phyloP scores from a whole-genome alignment of 106 monocot species.

The Allium fistulosum region DNA sequence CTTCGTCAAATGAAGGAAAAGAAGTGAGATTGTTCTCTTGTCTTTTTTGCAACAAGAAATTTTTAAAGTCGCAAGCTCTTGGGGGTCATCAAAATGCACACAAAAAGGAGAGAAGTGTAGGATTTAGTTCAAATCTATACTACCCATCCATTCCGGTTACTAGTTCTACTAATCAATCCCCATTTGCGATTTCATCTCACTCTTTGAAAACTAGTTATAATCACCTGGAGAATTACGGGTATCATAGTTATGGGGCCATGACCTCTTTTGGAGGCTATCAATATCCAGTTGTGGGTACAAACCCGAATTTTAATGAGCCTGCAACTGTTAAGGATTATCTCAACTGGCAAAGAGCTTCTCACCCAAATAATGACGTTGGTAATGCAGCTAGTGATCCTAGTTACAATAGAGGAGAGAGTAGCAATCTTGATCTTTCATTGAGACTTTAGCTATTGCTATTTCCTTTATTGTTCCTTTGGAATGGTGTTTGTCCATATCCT shows the following conservation, averaged over 20 bases:
- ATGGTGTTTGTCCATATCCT: background rate
- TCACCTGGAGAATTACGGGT: background rate
- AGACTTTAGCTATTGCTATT: background rate
- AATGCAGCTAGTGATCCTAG: background rate
- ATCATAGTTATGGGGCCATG: background rate
- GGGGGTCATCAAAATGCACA: constrained; percentile 88
- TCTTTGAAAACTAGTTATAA: background rate
- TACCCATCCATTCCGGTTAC: background rate
- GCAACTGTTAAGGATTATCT: background rate
- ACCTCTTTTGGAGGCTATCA: background rate
- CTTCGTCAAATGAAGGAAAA: background rate
- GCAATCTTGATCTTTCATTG: constrained; percentile 5
- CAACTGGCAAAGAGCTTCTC: constrained; percentile 4
- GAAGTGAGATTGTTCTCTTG: constrained; percentile 67
- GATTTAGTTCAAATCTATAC: constrained; percentile 23
- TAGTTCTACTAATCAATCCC: background rate
- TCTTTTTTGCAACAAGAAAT: constrained; percentile 90
- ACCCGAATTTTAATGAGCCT: background rate
- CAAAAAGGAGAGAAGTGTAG: constrained; percentile 68
- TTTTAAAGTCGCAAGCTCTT: constrained; percentile 80
- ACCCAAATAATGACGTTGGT: background rate
- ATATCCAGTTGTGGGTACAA: background rate
- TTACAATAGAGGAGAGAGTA: background rate
- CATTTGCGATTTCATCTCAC: constrained; percentile 2
- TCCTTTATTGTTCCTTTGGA: background rate